phyloP scores from a whole-genome alignment of 768 basidiomycete genomes.

The Mycena rosella region DNA sequence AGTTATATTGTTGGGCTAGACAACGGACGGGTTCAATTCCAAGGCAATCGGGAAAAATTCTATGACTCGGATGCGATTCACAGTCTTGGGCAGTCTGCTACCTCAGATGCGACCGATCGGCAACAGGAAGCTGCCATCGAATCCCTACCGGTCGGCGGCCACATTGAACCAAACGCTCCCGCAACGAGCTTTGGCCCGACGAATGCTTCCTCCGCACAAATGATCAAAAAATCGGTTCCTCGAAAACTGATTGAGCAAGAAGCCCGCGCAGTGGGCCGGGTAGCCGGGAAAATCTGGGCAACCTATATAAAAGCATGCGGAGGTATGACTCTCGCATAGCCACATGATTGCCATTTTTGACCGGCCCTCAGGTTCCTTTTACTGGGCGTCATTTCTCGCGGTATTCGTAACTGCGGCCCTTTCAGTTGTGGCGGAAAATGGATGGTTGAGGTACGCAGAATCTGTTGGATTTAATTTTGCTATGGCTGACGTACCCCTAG shows the following conservation, averaged over 20 bases:
- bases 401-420: conserved; percentile 63
- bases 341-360: background rate
- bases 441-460: conserved; percentile 66
- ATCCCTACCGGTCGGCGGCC: too few species aligned
- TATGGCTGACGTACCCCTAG: background rate
- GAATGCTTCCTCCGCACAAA: too few species aligned
- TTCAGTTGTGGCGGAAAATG: conserved; percentile 77
- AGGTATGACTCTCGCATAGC: conserved; percentile 78
- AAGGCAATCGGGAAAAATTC: conserved; percentile 75
- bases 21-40: conserved; percentile 79
- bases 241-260: conserved; percentile 90
- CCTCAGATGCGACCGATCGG: too few species aligned
- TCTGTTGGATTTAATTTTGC: background rate
- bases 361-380: conserved; percentile 54
- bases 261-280: conserved; percentile 79
- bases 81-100: conserved; percentile 64
- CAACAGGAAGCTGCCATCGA: too few species aligned
- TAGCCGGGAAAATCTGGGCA: conserved; percentile 73
- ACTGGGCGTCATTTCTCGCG: conserved; percentile 68
- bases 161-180: too few species aligned
- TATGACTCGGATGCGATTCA: conserved; percentile 70
- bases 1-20: conserved; percentile 86
- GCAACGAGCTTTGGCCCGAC: too few species aligned
- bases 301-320: conserved; percentile 66
- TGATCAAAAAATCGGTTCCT: too few species aligned